These are phyloP conservation scores for Emydomyces testavorans DNA, from an alignment of 2,329 filamentous ascomycete species.

Conservation along the genomic window DNA sequence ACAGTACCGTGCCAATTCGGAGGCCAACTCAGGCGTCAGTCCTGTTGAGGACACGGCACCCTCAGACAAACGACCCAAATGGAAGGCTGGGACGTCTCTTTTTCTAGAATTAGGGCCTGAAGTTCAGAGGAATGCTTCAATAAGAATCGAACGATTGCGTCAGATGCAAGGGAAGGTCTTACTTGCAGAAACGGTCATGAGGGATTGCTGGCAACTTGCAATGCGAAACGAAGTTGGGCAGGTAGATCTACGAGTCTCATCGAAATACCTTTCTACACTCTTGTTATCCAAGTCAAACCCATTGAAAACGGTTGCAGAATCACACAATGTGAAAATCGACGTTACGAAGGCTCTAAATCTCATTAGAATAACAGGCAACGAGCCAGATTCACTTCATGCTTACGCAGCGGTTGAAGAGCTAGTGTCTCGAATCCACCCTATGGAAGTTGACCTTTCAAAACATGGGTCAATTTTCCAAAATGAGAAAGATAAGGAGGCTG, in stretches of 20 bases:
- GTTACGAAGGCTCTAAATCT: conserved; percentile 26
- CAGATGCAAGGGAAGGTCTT: conserved; percentile 24
- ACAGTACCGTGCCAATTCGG: conserved; percentile 5
- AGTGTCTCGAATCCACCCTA: conserved; percentile 23
- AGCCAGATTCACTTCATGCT: conserved; percentile 26
- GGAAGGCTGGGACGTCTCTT: conserved; percentile 26
- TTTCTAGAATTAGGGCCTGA: conserved; percentile 21
- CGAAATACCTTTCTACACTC: conserved; percentile 24
- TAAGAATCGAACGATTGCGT: conserved; percentile 18
- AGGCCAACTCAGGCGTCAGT: neutral
- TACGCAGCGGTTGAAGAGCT: conserved; percentile 26
- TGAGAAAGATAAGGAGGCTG: conserved; percentile 16
- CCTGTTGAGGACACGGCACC: neutral
- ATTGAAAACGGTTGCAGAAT: conserved; percentile 28
- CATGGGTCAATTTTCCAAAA: conserved; percentile 13
- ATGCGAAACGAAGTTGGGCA: conserved; percentile 28
- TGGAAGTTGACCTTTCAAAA: conserved; percentile 21
- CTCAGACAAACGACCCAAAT: conserved; percentile 12
- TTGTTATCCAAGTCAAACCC: conserved; percentile 27
- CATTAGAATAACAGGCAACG: conserved; percentile 28
- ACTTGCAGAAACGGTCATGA: conserved; percentile 28
- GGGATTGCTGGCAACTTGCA: conserved; percentile 31
- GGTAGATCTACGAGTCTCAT: conserved; percentile 26
- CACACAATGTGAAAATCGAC: conserved; percentile 29
- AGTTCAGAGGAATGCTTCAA: conserved; percentile 15